A percentile compares a stretch with the other conserved stretches of the same genome.
Evolutionary conservation across 768 basidiomycete species (phyloP).

Genomic region (Agaricus blazei): DNA sequence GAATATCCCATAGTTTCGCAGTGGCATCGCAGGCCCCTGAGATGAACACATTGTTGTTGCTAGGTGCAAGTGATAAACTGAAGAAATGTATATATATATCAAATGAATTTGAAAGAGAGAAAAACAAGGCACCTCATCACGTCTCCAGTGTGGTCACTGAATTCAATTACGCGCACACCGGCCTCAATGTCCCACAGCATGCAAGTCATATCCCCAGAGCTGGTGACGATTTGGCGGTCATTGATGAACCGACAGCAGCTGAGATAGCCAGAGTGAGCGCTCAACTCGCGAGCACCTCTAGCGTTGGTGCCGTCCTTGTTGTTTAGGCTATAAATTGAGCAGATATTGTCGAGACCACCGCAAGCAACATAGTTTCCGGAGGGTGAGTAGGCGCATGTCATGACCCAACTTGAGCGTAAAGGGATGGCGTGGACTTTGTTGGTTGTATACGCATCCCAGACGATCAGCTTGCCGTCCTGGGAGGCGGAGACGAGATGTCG

Average conservation of each 20-base stretch:
- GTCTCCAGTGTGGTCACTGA: conserved; percentile 98
- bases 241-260: conserved; percentile 98
- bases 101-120: conserved; percentile 13
- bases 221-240: conserved; percentile 97
- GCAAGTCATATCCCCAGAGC: conserved; percentile 99
- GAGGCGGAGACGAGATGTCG: conserved; percentile 99
- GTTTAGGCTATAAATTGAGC: conserved; percentile 94
- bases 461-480: conserved; percentile 98
- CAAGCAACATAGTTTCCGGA: conserved; percentile 97
- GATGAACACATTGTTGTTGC: conserved; percentile 89
- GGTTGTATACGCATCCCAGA: conserved; percentile 99
- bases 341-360: conserved; percentile 98
- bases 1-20: conserved; percentile 98
- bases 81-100: conserved; percentile 2
- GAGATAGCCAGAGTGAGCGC: conserved; percentile 97
- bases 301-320: conserved; percentile 72
- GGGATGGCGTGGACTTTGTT: conserved; percentile 99
- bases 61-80: conserved; percentile 88
- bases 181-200: conserved; percentile 99
- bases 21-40: conserved; percentile 98
- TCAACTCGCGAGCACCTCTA: conserved; percentile 90
- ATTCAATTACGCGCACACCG: conserved; percentile 95
- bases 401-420: conserved; percentile 97
- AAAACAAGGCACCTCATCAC: conserved; percentile 78
- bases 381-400: conserved; percentile 99